Percentiles rank a stretch among this genome's conserved stretches.
phyloP scores from a whole-genome alignment of 108 stramenopile species.

The Cylindrotheca closterium region DNA sequence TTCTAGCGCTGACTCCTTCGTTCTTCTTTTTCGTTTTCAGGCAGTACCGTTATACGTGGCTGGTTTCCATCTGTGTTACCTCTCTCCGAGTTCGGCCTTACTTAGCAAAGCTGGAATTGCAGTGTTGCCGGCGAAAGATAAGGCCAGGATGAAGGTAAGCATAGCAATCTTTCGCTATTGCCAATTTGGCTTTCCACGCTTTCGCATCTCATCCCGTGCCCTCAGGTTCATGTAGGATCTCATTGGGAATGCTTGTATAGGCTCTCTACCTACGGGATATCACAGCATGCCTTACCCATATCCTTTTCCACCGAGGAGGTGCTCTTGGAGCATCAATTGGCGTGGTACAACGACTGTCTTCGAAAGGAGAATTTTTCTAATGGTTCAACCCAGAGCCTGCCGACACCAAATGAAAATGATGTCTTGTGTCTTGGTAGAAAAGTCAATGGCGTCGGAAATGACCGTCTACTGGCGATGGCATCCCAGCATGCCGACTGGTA shows the following conservation, averaged over 20 bases:
- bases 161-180: no score
- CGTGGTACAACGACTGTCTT: neutral
- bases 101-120: neutral
- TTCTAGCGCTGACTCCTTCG: neutral
- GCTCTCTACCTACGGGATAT: constrained; percentile 4
- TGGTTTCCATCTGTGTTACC: neutral
- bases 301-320: neutral
- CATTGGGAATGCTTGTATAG: constrained; percentile 7
- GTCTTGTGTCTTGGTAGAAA: neutral
- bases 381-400: neutral
- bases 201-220: no score
- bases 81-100: neutral
- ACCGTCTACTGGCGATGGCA: neutral
- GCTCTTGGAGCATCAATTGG: neutral
- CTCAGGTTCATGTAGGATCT: constrained; percentile 9
- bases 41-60: neutral
- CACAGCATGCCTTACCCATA: neutral
- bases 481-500: neutral
- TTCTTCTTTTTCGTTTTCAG: no score
- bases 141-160: neutral
- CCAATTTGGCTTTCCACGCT: no score
- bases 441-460: neutral
- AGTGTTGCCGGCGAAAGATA: neutral
- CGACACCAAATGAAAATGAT: neutral
- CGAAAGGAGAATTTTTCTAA: neutral